A percentile compares a stretch with the other conserved stretches of the same genome.
Evolutionary conservation across 2,329 filamentous ascomycete genomes (phyloP).

Genomic region (Lachnellula willkommii): DNA sequence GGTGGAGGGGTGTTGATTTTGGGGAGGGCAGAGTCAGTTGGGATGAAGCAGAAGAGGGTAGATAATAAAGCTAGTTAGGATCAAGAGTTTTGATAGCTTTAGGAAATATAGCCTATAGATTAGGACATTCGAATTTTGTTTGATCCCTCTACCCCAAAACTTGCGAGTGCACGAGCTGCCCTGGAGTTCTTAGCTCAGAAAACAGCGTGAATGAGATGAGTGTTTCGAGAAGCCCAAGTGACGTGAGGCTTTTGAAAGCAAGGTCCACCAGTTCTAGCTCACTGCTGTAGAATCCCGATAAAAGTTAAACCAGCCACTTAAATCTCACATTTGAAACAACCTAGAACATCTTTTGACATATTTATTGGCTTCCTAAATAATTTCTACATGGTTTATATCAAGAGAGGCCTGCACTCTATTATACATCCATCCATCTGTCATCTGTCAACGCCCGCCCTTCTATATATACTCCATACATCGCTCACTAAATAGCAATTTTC

Average conservation of each 20-base stretch:
- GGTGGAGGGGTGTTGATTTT: conserved; percentile 56
- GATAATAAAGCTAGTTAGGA: not conserved
- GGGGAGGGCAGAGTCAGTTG: not conserved
- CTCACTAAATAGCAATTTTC: not conserved
- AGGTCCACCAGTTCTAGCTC: too few relatives aligned
- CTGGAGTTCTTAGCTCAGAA: too few relatives aligned
- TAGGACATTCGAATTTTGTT: too few relatives aligned
- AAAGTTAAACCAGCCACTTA: too few relatives aligned
- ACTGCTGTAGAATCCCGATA: too few relatives aligned
- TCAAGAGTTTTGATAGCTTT: not conserved
- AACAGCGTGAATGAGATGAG: too few relatives aligned
- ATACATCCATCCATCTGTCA: not conserved
- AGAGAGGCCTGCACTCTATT: not conserved
- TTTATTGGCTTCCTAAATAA: too few relatives aligned
- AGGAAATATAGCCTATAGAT: not conserved
- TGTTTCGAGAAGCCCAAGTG: not conserved
- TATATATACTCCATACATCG: not conserved
- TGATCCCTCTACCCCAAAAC: not conserved
- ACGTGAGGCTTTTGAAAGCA: too few relatives aligned
- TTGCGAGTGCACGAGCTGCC: too few relatives aligned
- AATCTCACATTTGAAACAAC: too few relatives aligned
- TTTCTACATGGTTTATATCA: not conserved
- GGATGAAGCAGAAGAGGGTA: not conserved
- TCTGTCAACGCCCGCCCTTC: not conserved
- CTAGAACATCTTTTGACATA: too few relatives aligned